A percentile compares a stretch with the other conserved stretches of the same genome.
Evolutionary conservation across 2,329 filamentous ascomycete genomes (phyloP).

Genomic region (Xylaria digitata): DNA sequence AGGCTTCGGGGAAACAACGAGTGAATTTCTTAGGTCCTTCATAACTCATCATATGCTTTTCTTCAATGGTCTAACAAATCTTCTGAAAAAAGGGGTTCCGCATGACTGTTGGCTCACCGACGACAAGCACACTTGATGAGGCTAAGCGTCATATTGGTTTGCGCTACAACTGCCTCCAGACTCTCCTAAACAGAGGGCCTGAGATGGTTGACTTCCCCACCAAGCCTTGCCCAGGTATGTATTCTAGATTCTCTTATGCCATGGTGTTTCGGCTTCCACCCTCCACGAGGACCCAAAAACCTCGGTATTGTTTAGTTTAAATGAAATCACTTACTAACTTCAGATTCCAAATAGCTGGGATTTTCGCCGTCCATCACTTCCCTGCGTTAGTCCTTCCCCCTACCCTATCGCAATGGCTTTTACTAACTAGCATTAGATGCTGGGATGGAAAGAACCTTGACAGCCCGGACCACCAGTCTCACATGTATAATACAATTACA

Average conservation of each 20-base stretch:
- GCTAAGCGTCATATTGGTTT: slow-evolving; percentile 53
- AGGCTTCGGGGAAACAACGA: no score
- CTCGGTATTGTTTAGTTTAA: not conserved
- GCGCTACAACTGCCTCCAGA: slow-evolving; percentile 56
- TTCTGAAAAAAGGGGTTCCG: slow-evolving; percentile 53
- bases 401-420: not conserved
- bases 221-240: slow-evolving; percentile 52
- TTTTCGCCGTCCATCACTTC: slow-evolving; percentile 58
- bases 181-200: slow-evolving; percentile 52
- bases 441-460: slow-evolving; percentile 60
- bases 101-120: slow-evolving; percentile 56
- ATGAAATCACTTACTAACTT: not conserved
- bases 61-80: slow-evolving; percentile 30
- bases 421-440: slow-evolving; percentile 48
- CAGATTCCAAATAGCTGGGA: slow-evolving; percentile 41
- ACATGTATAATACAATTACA: slow-evolving; percentile 48
- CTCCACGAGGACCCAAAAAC: not conserved
- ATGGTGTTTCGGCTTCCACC: not conserved
- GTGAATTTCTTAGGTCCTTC: no score
- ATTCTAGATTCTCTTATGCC: not conserved
- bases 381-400: slow-evolving; percentile 49
- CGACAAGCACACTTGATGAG: slow-evolving; percentile 42
- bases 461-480: slow-evolving; percentile 43
- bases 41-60: not conserved
- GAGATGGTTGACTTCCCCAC: slow-evolving; percentile 56